phyloP scores from a whole-genome alignment of 2,329 filamentous ascomycete species.

The Aspergillus sp. region DNA sequence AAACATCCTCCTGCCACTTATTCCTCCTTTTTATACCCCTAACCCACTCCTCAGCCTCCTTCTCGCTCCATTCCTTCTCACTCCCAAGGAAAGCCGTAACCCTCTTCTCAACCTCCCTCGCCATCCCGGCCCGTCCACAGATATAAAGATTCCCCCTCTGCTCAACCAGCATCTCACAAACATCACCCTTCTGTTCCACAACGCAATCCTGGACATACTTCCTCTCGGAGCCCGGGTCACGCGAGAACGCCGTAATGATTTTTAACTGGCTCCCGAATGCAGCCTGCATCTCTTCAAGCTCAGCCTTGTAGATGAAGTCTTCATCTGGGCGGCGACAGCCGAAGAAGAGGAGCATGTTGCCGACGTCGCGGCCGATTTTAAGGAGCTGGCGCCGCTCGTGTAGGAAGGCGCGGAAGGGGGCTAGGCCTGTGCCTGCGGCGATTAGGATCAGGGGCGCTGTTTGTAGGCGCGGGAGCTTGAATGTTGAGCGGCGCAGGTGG shows the following conservation, averaged over 20 bases:
- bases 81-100: conserved; percentile 38
- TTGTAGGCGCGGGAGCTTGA: conserved; percentile 70
- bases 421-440: conserved; percentile 52
- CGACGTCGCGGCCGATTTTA: conserved; percentile 36
- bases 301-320: conserved; percentile 39
- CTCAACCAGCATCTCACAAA: conserved; percentile 36
- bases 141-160: conserved; percentile 43
- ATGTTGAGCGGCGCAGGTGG: conserved; percentile 91
- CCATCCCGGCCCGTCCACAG: conserved; percentile 37
- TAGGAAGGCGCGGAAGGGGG: conserved; percentile 48
- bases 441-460: conserved; percentile 54
- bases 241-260: conserved; percentile 31
- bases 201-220: conserved; percentile 44
- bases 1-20: conserved; percentile 58
- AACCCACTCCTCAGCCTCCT: conserved; percentile 47
- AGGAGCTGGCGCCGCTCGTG: conserved; percentile 41
- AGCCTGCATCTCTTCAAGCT: conserved; percentile 26
- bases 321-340: conserved; percentile 39
- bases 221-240: not conserved
- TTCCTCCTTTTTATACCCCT: conserved; percentile 49
- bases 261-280: conserved; percentile 18
- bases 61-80: conserved; percentile 39
- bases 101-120: conserved; percentile 44
- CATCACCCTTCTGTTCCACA: conserved; percentile 25
- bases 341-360: conserved; percentile 43